Evolutionary conservation across 2,329 filamentous ascomycete genomes (phyloP).

Genomic region (Colletotrichum tabaci): DNA sequence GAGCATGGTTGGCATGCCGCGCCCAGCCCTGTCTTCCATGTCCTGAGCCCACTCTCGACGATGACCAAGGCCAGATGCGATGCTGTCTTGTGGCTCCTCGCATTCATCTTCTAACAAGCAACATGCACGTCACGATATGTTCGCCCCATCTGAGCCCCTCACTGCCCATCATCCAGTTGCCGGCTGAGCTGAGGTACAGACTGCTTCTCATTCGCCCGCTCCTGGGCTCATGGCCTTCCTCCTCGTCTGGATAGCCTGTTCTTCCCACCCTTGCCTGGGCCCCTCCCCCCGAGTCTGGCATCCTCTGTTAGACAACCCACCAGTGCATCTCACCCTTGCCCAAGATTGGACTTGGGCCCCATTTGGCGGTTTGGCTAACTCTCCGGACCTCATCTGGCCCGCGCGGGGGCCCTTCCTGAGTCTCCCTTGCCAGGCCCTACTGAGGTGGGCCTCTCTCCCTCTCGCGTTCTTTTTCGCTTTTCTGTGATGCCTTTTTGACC

Average conservation of each 20-base stretch:
- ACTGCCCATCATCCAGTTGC: conserved; percentile 26
- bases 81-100: conserved; percentile 13
- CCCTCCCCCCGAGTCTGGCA: conserved; percentile 38
- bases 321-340: conserved; percentile 33
- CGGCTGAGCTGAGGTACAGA: conserved; percentile 30
- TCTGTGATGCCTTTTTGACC: conserved; percentile 39
- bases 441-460: conserved; percentile 36
- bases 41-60: conserved; percentile 17
- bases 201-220: conserved; percentile 34
- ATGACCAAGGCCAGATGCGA: conserved; percentile 31
- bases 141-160: conserved; percentile 36
- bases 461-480: background rate
- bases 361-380: conserved; percentile 48
- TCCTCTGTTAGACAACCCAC: conserved; percentile 19
- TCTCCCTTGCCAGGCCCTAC: conserved; percentile 39
- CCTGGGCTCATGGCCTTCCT: background rate
- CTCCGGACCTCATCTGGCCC: conserved; percentile 51
- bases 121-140: conserved; percentile 40
- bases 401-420: conserved; percentile 48
- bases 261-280: conserved; percentile 42
- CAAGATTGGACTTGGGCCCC: conserved; percentile 42
- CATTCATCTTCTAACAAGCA: conserved; percentile 31
- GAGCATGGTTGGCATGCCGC: conserved; percentile 31
- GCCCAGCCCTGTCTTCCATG: conserved; percentile 21
- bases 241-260: conserved; percentile 25